Evolutionary conservation across 192 early-diverging fungal species (phyloP), one percentile per base, ranked within the genome.

Genomic region (Coemansia sp.): DNA sequence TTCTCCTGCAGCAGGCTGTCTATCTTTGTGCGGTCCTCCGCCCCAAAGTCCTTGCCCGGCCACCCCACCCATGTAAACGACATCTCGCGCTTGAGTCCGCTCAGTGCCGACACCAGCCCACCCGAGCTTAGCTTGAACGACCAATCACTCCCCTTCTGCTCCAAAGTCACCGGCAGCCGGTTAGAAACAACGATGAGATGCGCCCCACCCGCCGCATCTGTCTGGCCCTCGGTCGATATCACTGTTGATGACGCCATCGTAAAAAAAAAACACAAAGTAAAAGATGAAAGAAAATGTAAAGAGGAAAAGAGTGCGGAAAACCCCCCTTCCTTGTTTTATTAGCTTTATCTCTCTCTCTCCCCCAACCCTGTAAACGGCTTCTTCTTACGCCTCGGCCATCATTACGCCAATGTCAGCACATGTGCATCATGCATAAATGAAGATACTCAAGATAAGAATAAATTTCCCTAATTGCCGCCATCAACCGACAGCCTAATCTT

Each of bases 61-160:
- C 98, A 99, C 10, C 98, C 98, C 69, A 97, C 95, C 98, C 98
- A 99, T 0, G 90, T 95, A 78, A 98, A 99, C 55, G 86, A 83
- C 94, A 95, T 97, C 73, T 94, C 88, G 63, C 92, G 92, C 77
- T 95, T 94, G 42, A 99, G 79, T 2, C 98, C 98, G 16, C 89
- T 91, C 26, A 99, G 81, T 18, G 94, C 98, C 14, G 93, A 91
- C 25, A 99, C 96, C 9, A 99, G 87, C 0, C 98, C 98, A 41
- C 98, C 98, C 0, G 94, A 93, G 41, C 91, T 93, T 86, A 95
- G 92, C 65, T 87, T 86, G 79, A 89, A 94, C 45, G 85, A 80
- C 85, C 85, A 94, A 23, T 85, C 66, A 61, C 25, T 66, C 33
- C 64, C 73, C 13, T 62, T 66, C 39, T 57, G 81, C 68, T 34